Conservation (phyloP, 2,329 filamentous ascomycete genomes). For the Colletotrichum acutatum region DNA sequence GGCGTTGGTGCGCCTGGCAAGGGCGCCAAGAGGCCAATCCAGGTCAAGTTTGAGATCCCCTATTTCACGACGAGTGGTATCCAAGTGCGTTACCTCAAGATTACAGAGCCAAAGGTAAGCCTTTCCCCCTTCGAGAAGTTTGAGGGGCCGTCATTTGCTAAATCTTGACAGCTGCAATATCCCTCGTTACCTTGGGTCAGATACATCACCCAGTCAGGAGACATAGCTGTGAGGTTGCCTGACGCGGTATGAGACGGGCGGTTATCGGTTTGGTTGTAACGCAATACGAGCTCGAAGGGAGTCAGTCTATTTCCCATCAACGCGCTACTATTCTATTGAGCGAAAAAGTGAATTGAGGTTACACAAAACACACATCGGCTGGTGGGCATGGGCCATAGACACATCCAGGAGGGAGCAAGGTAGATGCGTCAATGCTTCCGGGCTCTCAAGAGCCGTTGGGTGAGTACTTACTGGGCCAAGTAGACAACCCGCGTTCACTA, state of each 20-base stretch:
- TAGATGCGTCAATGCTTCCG: background rate
- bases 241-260: constrained; percentile 75
- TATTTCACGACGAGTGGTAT: constrained; percentile 99
- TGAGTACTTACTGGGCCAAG: background rate
- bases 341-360: constrained; percentile 10
- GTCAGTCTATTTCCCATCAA: background rate
- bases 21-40: constrained; percentile 91
- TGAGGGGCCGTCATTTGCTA: constrained; percentile 15
- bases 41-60: constrained; percentile 99
- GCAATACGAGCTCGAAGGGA: background rate
- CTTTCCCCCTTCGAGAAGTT: background rate
- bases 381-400: background rate
- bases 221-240: constrained; percentile 95
- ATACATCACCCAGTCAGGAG: constrained; percentile 98
- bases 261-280: background rate
- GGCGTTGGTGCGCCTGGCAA: constrained; percentile 83
- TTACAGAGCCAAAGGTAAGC: constrained; percentile 97
- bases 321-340: constrained; percentile 3
- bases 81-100: constrained; percentile 98
- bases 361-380: background rate
- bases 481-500: background rate
- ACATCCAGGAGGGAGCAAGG: background rate
- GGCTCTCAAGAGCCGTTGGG: background rate
- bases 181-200: constrained; percentile 96
- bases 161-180: constrained; percentile 83